Evolutionary conservation across 495 filamentous ascomycete species (phyloP).

Genomic region (Hypoxylon fragiforme): DNA sequence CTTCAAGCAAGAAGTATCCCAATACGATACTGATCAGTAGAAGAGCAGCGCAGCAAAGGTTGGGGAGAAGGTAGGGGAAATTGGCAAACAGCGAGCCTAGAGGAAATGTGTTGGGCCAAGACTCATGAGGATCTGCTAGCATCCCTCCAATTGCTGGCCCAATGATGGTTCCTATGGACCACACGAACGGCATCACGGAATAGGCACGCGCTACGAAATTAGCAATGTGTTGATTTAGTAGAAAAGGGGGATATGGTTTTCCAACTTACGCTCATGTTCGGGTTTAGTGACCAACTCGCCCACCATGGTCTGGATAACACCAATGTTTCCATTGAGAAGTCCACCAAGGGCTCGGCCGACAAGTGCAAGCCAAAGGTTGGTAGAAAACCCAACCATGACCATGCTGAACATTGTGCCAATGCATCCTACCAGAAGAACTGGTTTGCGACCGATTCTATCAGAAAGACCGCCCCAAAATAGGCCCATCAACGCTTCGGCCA

Average conservation of each 20-base stretch:
- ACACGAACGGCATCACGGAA: conserved; percentile 84
- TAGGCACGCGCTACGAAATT: conserved; percentile 68
- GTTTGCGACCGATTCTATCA: conserved; percentile 82
- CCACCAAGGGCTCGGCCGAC: conserved; percentile 76
- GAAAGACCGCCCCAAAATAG: conserved; percentile 85
- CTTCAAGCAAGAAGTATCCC: conserved; percentile 73
- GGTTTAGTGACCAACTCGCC: conserved; percentile 77
- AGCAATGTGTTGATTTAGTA: conserved; percentile 17
- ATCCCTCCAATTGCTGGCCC: conserved; percentile 81
- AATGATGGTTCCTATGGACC: conserved; percentile 83
- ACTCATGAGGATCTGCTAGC: conserved; percentile 71
- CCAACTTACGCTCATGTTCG: conserved; percentile 76
- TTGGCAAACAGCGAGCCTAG: conserved; percentile 65
- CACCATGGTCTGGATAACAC: conserved; percentile 92
- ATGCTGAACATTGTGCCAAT: conserved; percentile 78
- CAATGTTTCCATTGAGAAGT: conserved; percentile 83
- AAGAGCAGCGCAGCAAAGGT: conserved; percentile 72
- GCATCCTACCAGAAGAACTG: conserved; percentile 77
- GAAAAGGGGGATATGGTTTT: background rate
- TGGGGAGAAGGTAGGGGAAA: conserved; percentile 83
- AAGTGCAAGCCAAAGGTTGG: conserved; percentile 78
- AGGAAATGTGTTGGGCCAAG: conserved; percentile 68
- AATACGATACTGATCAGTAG: conserved; percentile 73
- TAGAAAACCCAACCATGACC: conserved; percentile 78
- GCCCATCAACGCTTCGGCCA: conserved; percentile 78